Conservation (phyloP, 495 filamentous ascomycete genomes). For the Annulohypoxylon stygium region DNA sequence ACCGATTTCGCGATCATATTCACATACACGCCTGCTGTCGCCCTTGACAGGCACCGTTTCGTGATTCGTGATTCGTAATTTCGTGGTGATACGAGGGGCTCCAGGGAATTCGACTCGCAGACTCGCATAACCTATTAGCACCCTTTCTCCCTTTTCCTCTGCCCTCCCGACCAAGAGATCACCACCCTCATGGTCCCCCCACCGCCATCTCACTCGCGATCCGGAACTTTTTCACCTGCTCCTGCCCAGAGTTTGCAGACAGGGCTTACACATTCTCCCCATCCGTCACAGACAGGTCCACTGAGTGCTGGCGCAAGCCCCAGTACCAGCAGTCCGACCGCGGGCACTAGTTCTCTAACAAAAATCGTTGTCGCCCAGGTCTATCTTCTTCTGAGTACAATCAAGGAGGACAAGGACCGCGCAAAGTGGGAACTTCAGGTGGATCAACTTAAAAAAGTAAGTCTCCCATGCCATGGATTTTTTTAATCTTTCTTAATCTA, state of each 20-base stretch:
- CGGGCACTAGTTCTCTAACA: conserved; percentile 71
- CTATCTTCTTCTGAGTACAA: conserved; percentile 90
- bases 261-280: conserved; percentile 63
- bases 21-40: conserved; percentile 18
- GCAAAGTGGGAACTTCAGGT: conserved; percentile 94
- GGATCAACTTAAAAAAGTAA: conserved; percentile 91
- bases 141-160: conserved; percentile 40
- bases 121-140: conserved; percentile 42
- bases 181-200: conserved; percentile 56
- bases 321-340: conserved; percentile 76
- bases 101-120: conserved; percentile 50
- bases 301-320: conserved; percentile 70
- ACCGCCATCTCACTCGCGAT: conserved; percentile 54
- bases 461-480: conserved; percentile 37
- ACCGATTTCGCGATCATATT: conserved; percentile 13
- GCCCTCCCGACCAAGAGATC: conserved; percentile 44
- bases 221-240: conserved; percentile 69
- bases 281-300: conserved; percentile 65
- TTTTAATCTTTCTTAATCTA: conserved; percentile 10
- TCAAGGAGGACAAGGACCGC: conserved; percentile 91
- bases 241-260: conserved; percentile 64
- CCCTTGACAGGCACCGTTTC: conserved; percentile 29
- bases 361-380: conserved; percentile 96
- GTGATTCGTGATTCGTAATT: conserved; percentile 33
- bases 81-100: conserved; percentile 48